Conservation (phyloP, 108 stramenopile species). For the Nitzschia palea region DNA sequence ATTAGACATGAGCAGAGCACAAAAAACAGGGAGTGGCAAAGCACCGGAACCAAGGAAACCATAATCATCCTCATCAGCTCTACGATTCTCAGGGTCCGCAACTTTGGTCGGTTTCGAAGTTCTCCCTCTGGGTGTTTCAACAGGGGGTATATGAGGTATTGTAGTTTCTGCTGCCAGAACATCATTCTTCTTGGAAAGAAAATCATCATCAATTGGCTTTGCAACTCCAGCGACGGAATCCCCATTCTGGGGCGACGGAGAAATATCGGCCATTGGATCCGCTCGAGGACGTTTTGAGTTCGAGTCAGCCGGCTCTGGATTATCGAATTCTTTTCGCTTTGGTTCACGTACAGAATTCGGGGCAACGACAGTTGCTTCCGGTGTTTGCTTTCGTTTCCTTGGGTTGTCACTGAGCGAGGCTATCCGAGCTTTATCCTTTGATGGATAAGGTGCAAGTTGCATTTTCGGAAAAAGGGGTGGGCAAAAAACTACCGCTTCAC, state of each 20-base stretch:
- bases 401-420: not conserved
- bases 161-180: no score
- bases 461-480: slow-evolving; percentile 49
- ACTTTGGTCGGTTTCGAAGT: no score
- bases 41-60: slow-evolving; percentile 45
- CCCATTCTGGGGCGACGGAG: not conserved
- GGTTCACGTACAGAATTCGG: not conserved
- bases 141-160: no score
- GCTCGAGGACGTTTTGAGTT: not conserved
- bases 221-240: no score
- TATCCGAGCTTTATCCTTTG: not conserved
- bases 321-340: slow-evolving; percentile 6
- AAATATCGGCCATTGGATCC: not conserved
- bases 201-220: no score
- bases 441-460: not conserved
- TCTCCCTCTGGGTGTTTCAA: no score
- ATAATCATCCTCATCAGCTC: slow-evolving; percentile 39
- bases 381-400: no score
- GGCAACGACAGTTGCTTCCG: not conserved
- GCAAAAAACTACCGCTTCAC: slow-evolving; percentile 63
- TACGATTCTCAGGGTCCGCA: no score
- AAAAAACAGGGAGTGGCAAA: slow-evolving; percentile 20
- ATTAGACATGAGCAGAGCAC: slow-evolving; percentile 1
- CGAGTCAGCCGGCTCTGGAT: not conserved
- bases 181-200: no score